These are phyloP conservation scores for Hymenoscyphus fructigenus DNA, from an alignment of 2,329 filamentous ascomycete species.

Conservation along the genomic window DNA sequence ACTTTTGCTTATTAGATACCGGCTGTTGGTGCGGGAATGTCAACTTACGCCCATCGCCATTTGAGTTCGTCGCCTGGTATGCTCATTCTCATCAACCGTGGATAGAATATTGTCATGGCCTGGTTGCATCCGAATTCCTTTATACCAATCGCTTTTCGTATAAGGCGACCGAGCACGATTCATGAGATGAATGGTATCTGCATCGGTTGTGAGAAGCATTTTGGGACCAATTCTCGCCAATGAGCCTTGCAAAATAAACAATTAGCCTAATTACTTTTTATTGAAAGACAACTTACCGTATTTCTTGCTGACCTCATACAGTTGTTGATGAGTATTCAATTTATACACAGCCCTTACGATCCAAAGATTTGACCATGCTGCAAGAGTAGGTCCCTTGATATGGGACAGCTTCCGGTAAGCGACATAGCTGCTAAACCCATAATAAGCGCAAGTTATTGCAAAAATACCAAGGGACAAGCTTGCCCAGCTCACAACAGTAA, in stretches of 20 bases:
- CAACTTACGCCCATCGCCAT: constrained; percentile 49
- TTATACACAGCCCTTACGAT: neutral
- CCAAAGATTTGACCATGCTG: neutral
- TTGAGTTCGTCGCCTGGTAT: constrained; percentile 45
- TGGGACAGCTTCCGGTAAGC: neutral
- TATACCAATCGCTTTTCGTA: constrained; percentile 34
- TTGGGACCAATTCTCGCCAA: constrained; percentile 30
- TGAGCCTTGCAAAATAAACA: neutral
- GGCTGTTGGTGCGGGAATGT: no score
- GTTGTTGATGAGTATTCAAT: constrained; percentile 19
- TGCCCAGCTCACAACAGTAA: neutral
- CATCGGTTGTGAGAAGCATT: constrained; percentile 26
- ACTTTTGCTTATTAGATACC: constrained; percentile 37
- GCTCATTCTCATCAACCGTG: constrained; percentile 47
- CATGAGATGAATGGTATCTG: constrained; percentile 27
- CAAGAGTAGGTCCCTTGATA: neutral
- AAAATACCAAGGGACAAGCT: neutral
- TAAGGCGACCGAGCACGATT: constrained; percentile 26
- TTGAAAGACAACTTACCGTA: constrained; percentile 21
- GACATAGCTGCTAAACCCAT: neutral
- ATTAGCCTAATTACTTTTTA: neutral
- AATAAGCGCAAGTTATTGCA: neutral
- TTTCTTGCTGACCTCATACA: constrained; percentile 19
- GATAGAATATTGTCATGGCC: constrained; percentile 54
- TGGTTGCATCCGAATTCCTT: constrained; percentile 51